Evolutionary conservation across 495 filamentous ascomycete species (phyloP).

Genomic region (Penicillium psychrofluorescens): DNA sequence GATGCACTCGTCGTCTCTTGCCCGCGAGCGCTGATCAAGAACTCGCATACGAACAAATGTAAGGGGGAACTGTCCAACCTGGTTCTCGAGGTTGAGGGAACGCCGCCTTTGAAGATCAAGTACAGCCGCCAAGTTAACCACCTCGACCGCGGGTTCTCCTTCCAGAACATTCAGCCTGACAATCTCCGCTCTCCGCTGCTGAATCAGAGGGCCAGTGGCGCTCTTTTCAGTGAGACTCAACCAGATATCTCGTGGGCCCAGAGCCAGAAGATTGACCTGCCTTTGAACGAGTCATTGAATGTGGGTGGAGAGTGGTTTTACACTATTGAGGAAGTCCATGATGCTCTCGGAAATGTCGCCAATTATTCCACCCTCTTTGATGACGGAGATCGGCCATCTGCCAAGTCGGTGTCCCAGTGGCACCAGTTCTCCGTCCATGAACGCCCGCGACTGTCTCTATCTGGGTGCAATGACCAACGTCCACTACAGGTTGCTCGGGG

Average conservation of each 20-base stretch:
- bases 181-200: slow-evolving; percentile 70
- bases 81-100: slow-evolving; percentile 73
- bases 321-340: slow-evolving; percentile 81
- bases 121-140: slow-evolving; percentile 80
- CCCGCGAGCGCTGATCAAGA: slow-evolving; percentile 66
- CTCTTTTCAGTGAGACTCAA: slow-evolving; percentile 43
- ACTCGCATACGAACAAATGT: slow-evolving; percentile 60
- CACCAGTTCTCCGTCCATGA: slow-evolving; percentile 86
- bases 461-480: slow-evolving; percentile 66
- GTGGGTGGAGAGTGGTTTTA: slow-evolving; percentile 77
- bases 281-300: slow-evolving; percentile 81
- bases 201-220: slow-evolving; percentile 44
- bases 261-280: slow-evolving; percentile 63
- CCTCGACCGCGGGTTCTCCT: slow-evolving; percentile 66
- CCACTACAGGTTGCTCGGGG: slow-evolving; percentile 80
- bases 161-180: slow-evolving; percentile 88
- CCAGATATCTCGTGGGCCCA: slow-evolving; percentile 73
- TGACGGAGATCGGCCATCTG: slow-evolving; percentile 53
- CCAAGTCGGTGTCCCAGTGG: slow-evolving; percentile 53
- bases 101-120: slow-evolving; percentile 84
- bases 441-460: slow-evolving; percentile 63
- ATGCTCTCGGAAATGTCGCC: slow-evolving; percentile 80
- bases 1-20: slow-evolving; percentile 78
- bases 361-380: slow-evolving; percentile 58
- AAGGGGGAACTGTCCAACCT: slow-evolving; percentile 81